Conservation (phyloP, 768 basidiomycete species). For the Hypholoma sublateritium region DNA sequence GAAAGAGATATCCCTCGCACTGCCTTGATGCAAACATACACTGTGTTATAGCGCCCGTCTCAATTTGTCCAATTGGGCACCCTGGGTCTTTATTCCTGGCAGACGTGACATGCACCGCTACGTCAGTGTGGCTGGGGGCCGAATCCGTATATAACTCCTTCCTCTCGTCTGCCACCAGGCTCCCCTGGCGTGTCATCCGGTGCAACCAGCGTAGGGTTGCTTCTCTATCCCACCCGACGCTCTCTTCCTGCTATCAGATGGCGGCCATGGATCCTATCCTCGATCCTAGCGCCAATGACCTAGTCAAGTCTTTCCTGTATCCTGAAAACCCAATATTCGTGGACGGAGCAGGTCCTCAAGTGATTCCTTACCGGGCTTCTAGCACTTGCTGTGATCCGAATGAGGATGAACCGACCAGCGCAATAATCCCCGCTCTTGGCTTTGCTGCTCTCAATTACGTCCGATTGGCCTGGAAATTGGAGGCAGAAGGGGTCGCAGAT, state of each 20-base stretch:
- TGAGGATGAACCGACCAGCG: slow-evolving; percentile 1
- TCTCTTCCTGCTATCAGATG: neutral
- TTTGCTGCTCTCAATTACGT: slow-evolving; percentile 15
- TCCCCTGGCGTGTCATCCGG: neutral
- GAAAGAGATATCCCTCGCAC: too few species aligned
- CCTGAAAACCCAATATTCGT: neutral
- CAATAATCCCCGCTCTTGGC: slow-evolving; percentile 7
- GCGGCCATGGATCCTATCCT: neutral
- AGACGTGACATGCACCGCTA: neutral
- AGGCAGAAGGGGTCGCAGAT: slow-evolving; percentile 6
- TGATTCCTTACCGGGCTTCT: slow-evolving; percentile 5
- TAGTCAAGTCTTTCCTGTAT: neutral
- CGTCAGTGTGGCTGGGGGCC: slow-evolving; percentile 1
- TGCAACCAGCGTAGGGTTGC: neutral
- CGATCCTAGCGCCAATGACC: neutral
- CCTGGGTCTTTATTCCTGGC: neutral
- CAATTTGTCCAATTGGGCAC: neutral
- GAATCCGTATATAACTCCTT: slow-evolving; percentile 6
- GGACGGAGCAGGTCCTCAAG: neutral
- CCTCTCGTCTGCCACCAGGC: neutral
- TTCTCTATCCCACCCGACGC: neutral
- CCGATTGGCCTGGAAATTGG: slow-evolving; percentile 10
- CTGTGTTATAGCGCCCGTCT: too few species aligned
- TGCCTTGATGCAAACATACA: too few species aligned
- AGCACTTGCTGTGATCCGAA: slow-evolving; percentile 4